A percentile compares a stretch with the other conserved stretches of the same genome.
These are phyloP conservation scores for Fusarium heterosporum DNA, from an alignment of 2,329 filamentous ascomycete species.

Conservation along the genomic window DNA sequence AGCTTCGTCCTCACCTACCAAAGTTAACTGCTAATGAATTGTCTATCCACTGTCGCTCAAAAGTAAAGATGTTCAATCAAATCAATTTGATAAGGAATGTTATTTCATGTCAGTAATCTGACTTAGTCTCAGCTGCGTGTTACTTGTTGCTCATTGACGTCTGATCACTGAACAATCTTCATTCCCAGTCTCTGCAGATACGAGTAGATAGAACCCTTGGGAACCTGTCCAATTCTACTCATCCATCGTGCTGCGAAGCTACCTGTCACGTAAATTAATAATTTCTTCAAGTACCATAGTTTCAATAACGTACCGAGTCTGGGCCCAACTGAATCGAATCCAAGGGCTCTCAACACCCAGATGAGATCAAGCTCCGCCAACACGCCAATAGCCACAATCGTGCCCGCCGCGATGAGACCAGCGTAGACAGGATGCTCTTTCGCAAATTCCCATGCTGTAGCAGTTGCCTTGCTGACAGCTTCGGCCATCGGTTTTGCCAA, in stretches of 20 bases:
- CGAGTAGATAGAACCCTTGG: slow-evolving; percentile 36
- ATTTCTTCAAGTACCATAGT: fast-evolving
- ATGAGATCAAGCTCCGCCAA: slow-evolving; percentile 31
- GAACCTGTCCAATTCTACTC: slow-evolving; percentile 34
- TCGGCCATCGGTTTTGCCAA: slow-evolving; percentile 22
- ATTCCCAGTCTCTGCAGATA: slow-evolving; percentile 41
- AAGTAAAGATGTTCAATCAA: too few relatives aligned
- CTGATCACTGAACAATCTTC: slow-evolving; percentile 10
- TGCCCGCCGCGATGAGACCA: slow-evolving; percentile 32
- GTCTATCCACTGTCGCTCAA: too few relatives aligned
- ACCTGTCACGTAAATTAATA: slow-evolving; percentile 1
- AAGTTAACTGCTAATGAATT: too few relatives aligned
- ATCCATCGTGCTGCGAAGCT: slow-evolving; percentile 45
- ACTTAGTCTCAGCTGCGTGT: neutral
- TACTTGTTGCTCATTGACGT: neutral
- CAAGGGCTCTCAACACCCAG: slow-evolving; percentile 41
- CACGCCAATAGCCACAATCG: slow-evolving; percentile 35
- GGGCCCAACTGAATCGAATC: slow-evolving; percentile 36
- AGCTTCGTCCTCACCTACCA: too few relatives aligned
- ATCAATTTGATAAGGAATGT: too few relatives aligned
- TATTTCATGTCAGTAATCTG: too few relatives aligned
- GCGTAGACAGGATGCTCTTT: slow-evolving; percentile 37
- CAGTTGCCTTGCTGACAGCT: slow-evolving; percentile 27
- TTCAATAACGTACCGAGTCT: slow-evolving; percentile 26
- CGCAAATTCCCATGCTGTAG: slow-evolving; percentile 29